Evolutionary conservation across 2,329 filamentous ascomycete genomes (phyloP), one percentile per base, ranked within the genome.

Genomic region (Colletotrichum musicola): DNA sequence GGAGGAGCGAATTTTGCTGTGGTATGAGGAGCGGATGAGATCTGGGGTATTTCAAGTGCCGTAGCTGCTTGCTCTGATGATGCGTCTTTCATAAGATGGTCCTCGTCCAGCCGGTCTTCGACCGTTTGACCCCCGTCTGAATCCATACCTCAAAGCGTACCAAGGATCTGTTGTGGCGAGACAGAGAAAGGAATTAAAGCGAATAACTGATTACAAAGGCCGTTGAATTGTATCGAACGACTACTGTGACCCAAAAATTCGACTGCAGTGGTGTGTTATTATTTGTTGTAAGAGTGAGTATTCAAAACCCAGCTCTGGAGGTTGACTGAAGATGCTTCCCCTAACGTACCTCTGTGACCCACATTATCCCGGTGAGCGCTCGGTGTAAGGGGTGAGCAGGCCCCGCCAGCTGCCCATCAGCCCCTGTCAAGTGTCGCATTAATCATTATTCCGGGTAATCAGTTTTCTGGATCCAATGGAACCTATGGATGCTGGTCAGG

Each of bases 11-110:
- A 4, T 49, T 49, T 64, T 10, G 30, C 50, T 3, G 46, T 40
- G 27, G 22, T 35, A 4, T 58, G 25, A 13, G 27, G 16, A 25
- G 20, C 12, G 1, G 7, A 1, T 22, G 12, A 14, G 2, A 44
- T 18, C 44, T 65, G 66, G 20, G 55, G 25, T 30, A 55, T 22
- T 25, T 5, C 40, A 7, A 27, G 60, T 46, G 27, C 30, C 12
- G 7, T 20, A 14, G 40, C 6, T 20, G 47, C 68, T 2, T 50
- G 51, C 35, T 65, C 62, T 5, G 44, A 14, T 14, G 67, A 57
- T n/a, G 58, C 62, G 14, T 72, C 70, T 47, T 30, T 20, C 64
- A 71, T 65, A 12, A 66, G 60, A 4, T 38, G 61, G 35, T 72
- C 70, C 7, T 57, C 62, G 5, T 65, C 49, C 22, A 58, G 55